Base-by-base conservation (phyloP, 169 alveolate genomes). In the Neospora caninum region DNA sequence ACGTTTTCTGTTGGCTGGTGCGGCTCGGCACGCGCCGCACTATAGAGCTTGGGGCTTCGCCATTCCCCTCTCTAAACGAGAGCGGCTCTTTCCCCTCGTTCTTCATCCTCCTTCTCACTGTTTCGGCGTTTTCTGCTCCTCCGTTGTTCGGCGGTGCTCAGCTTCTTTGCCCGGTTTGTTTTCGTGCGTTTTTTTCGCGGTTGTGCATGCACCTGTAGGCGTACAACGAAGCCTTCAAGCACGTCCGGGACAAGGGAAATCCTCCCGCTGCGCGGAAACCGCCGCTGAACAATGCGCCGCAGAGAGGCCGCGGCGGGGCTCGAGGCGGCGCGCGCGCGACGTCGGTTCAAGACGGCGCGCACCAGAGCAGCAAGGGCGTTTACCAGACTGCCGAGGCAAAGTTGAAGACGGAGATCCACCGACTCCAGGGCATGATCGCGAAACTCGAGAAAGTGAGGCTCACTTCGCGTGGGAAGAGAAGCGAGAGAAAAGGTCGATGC, bases 371-470 rank as follows among this genome's bases (percentile, higher is more conserved):
- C 67, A 86, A 86, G 42, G 45, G 36, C 29, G 43, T 53, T 20
- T 86, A 22, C 41, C 91, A 70, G 45, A 88, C 67, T 38, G 69
- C 82, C 31, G 92, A 88, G 49, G 93, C 88, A 38, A 91, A 70
- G 53, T 43, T 78, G 36, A 82, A 89, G 88, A 78, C 88, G 38
- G 94, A 41, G 16, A 42, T 58, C 41, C 92, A 78, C 84, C 93
- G 84, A 34, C 93, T 88, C 49, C 91, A 86, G 80, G 82, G 78
- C 29, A 54, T 73, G 18, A 84, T 94, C 80, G 16, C 31, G 69
- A 29, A 38, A 7, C 91, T 64, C 38, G 92, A 54, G 39, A 84
- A 91, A 70, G 92, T 80, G 41, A 53, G 80, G n/a, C 43, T 49
- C 16, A 69, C 80, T 6, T 25, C 80, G 34, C 4, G 41, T 29